Evolutionary conservation across 208 protist genomes (phyloP), one percentile per base, ranked within the genome.

Genomic region (Zelonia costaricensis): DNA sequence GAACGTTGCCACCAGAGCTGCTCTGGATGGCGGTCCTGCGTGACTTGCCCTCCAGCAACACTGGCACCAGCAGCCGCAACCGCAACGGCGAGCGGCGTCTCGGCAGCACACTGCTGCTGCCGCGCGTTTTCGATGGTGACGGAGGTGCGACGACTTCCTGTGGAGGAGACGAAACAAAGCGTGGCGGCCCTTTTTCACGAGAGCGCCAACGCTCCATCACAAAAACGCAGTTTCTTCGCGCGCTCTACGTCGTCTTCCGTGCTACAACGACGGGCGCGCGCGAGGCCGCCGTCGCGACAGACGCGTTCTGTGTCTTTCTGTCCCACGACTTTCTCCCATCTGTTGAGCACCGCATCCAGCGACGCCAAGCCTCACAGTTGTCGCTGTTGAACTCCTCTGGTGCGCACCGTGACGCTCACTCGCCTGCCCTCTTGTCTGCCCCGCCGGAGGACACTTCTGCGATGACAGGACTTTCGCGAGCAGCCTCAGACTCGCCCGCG

Each of bases 11-110:
- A 16, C 60, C 80, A 4, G 78, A 88, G 55, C 49, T 88, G 33
- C 46, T 92, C 15, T 88, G 81, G 85, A 92, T 92, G 73, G 62
- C 60, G 9, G 75, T 80, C 16, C 54, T 88, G 48, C 74, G 81
- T 15, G 58, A 52, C 20, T 47, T 88, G 6, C 58, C 69, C 30
- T 28, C 22, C 27, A n/a, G n/a, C n/a, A n/a, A n/a, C n/a, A n/a
- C n/a, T n/a, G n/a, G n/a, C n/a, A n/a, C n/a, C n/a, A n/a, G n/a
- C n/a, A n/a, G n/a, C 15, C 40, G 18, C 6, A 42, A 20, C 1
- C 13, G 36, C 30, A n/a, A 6, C n/a, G n/a, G n/a, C 5, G 31
- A 42, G 8, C 43, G 51, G 35, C 42, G 57, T 13, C 15, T 10
- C 7, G 58, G 57, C 13, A 59, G 58, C 15, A 66, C 51, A 9